These are phyloP conservation scores for Physaria fendleri DNA, from an alignment of 345 rosid species.

Conservation along the genomic window DNA sequence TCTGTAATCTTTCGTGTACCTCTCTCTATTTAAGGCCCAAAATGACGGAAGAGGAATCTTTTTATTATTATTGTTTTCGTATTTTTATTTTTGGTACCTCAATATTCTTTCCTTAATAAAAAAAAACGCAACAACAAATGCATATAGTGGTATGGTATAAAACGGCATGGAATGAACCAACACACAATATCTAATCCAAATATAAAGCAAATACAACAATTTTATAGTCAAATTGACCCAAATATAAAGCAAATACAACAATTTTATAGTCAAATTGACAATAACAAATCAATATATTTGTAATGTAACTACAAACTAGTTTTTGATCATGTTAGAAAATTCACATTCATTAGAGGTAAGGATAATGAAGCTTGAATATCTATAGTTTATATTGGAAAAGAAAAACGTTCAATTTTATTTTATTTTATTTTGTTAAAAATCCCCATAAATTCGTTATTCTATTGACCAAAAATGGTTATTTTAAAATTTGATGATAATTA, in stretches of 20 bases:
- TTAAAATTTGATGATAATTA: too few relatives aligned
- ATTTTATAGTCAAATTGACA: not conserved
- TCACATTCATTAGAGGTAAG: not conserved
- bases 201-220: too few relatives aligned
- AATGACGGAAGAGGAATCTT: not conserved
- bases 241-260: too few relatives aligned
- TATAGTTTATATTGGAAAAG: not conserved
- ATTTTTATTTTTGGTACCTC: not conserved
- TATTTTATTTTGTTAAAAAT: not conserved
- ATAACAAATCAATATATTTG: not conserved
- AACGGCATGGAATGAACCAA: not conserved
- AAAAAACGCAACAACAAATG: not conserved
- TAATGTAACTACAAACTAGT: too few relatives aligned
- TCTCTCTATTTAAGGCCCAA: conserved; percentile 9
- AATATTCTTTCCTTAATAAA: not conserved
- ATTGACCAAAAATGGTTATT: too few relatives aligned
- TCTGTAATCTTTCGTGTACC: not conserved
- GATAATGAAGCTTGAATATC: not conserved
- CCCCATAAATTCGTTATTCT: not conserved
- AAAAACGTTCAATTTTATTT: not conserved
- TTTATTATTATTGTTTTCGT: not conserved
- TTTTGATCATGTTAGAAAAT: too few relatives aligned
- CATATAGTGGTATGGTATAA: not conserved
- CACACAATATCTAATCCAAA: not conserved
- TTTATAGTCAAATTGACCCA: not conserved